Base-by-base conservation (phyloP, 306 rosid species). In the Carpinus viminea region DNA sequence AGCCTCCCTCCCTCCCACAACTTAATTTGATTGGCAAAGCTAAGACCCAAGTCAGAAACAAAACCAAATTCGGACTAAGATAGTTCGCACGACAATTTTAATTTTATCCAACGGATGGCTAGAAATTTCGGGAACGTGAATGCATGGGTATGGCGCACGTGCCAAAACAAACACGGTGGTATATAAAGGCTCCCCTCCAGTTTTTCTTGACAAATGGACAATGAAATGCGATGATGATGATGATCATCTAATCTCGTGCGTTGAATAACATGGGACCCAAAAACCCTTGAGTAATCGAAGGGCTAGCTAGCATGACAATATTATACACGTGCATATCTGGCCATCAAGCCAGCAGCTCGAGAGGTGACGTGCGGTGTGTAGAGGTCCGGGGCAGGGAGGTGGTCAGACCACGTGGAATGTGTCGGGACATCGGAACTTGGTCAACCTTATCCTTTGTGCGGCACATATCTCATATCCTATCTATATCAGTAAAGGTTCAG, bases 391-490 rank as follows among this genome's bases (percentile, higher is more conserved):
- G 26, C 65, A 24, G 65, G 4, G 36, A 59, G 70, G 70, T 64
- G 17, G 26, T 17, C 76, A 78, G 66, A 55, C 79, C 86, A 74
- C 79, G 76, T 82, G 79, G 76, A 73, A 51, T 11, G 2, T 74
- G 85, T 78, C 86, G 53, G 76, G 31, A 66, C 79, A 77, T 82
- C 51, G 79, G 82, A n/a, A 55, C 75, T 73, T 82, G 85, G 81
- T 73, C 82, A 82, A 73, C 79, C 79, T 82, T 78, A 82, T 82
- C 85, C 10, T 8, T n/a, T n/a, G 10, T 20, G 15, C 12, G 15
- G 15, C 12, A 13, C 12, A 48, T 48, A 48, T 48, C 52, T 10
- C 52, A 11, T 41, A 41, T 48, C 52, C 52, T 48, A 48, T 48
- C 52, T 3, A 48, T 11, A 48, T 48, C 52, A 2, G 26, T 48